phyloP scores from a whole-genome alignment of 2,329 filamentous ascomycete genomes.

The Podosphaera fusca region DNA sequence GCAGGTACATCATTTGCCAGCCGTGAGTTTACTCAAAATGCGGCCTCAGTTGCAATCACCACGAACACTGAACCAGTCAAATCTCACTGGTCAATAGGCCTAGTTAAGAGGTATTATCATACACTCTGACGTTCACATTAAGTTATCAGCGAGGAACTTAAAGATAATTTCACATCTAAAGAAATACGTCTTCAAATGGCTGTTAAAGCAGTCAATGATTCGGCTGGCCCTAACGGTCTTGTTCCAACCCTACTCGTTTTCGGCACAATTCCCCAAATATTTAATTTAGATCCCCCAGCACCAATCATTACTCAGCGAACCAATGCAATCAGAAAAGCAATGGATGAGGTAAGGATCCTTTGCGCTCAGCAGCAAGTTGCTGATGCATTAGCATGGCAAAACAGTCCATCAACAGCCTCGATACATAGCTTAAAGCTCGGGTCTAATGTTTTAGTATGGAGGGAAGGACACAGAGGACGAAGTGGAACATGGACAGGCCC shows the following conservation, averaged over 20 bases:
- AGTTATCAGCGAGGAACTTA: constrained; percentile 2
- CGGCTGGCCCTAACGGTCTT: not conserved
- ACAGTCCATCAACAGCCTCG: not conserved
- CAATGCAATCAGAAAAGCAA: constrained; percentile 2
- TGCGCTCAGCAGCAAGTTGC: not conserved
- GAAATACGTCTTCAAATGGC: constrained; percentile 3
- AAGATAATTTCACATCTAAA: not conserved
- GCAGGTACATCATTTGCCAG: not conserved
- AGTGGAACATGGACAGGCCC: not conserved
- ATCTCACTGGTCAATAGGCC: not conserved
- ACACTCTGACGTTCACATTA: not conserved
- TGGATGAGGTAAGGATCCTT: constrained; percentile 2
- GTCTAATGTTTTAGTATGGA: constrained; percentile 1
- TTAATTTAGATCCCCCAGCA: not conserved
- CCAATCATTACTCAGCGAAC: not conserved
- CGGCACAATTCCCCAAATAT: constrained; percentile 1
- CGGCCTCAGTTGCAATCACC: not conserved
- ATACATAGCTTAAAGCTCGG: constrained; percentile 2
- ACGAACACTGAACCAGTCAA: not conserved
- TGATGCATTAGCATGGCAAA: not conserved
- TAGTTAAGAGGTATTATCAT: constrained; percentile 2
- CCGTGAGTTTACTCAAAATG: constrained; percentile 1
- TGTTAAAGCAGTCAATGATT: constrained; percentile 4
- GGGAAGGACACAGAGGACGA: not conserved
- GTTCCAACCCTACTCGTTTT: constrained; percentile 3